Evolutionary conservation across 2,329 filamentous ascomycete species (phyloP), one percentile per base, ranked within the genome.

Genomic region (Trichoderma sp.): DNA sequence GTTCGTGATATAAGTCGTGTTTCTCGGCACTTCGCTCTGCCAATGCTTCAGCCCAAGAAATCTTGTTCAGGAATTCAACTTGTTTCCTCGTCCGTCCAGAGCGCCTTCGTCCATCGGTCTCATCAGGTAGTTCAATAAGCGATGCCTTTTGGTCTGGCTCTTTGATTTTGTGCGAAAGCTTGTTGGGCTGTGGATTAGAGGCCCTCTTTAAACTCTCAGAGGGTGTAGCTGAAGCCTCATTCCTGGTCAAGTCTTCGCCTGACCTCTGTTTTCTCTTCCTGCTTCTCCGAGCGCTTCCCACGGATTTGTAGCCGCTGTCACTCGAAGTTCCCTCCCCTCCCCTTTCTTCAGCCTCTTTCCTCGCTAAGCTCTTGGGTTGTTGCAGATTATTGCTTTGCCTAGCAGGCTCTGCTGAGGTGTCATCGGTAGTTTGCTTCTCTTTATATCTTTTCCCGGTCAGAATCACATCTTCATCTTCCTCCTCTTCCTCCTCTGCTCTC

Each of bases 41-140:
- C 28, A 73, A 70, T 32, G 73, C 77, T 13, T 79, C 74, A 4
- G 72, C 55, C 79, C 79, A 79, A 7, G 78, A 76, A 13, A 80
- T 73, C 61, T 78, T 79, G 43, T 77, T 77, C 71, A 77, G 73
- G 47, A 78, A 79, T 47, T 79, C 76, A 17, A 73, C 74, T 69
- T 78, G 76, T 57, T 77, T 80, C 32, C 77, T 76, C 15, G 73
- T 74, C 39, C 79, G 76, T 6, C 76, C 76, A 50, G 78, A 78
- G 15, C 75, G 75, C 65, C 77, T 75, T 26, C 74, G 73, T 1
- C 68, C 68, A 26, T 32, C 59, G 30, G 30, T 7, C n/a, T 73
- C 72, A 61, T 61, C 69, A 12, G 65, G 57, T 39, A 66, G 76
- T 73, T 73, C 28, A 34, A 26, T 20, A 3, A 20, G 15, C 13